Evolutionary conservation across 768 basidiomycete genomes (phyloP).

Genomic region (Macrolepiota fuliginosa): DNA sequence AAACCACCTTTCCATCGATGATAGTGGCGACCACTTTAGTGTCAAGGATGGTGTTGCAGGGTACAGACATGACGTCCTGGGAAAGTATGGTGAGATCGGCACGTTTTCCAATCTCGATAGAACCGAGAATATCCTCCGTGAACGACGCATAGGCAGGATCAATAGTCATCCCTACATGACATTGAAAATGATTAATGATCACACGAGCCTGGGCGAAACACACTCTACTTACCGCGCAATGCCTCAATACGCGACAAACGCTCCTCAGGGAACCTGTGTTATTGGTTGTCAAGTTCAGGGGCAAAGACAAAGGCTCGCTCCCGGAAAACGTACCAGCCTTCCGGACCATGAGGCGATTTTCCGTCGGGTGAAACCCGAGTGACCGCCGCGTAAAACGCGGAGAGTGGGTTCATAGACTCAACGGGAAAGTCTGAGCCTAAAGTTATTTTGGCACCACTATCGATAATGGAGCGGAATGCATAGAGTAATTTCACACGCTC

Average conservation of each 20-base stretch:
- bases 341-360: constrained; percentile 75
- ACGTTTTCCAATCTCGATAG: constrained; percentile 70
- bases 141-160: constrained; percentile 89
- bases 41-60: constrained; percentile 53
- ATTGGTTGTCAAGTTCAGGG: not conserved
- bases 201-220: not conserved
- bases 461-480: constrained; percentile 75
- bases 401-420: constrained; percentile 80
- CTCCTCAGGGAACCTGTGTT: constrained; percentile 77
- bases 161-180: constrained; percentile 71
- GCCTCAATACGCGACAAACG: constrained; percentile 75
- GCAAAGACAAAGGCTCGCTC: not conserved
- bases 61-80: constrained; percentile 74
- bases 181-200: not conserved
- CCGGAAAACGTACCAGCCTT: constrained; percentile 64
- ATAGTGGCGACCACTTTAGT: constrained; percentile 74
- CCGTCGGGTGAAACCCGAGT: constrained; percentile 70
- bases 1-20: constrained; percentile 65
- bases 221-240: constrained; percentile 49
- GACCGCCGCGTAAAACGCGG: constrained; percentile 86
- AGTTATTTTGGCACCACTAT: constrained; percentile 65
- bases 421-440: constrained; percentile 92
- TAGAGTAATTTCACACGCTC: constrained; percentile 85
- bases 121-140: constrained; percentile 70
- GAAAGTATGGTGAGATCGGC: constrained; percentile 88